These are phyloP conservation scores for Polyporus arcularius DNA, from an alignment of 768 basidiomycete genomes.

Conservation along the genomic window DNA sequence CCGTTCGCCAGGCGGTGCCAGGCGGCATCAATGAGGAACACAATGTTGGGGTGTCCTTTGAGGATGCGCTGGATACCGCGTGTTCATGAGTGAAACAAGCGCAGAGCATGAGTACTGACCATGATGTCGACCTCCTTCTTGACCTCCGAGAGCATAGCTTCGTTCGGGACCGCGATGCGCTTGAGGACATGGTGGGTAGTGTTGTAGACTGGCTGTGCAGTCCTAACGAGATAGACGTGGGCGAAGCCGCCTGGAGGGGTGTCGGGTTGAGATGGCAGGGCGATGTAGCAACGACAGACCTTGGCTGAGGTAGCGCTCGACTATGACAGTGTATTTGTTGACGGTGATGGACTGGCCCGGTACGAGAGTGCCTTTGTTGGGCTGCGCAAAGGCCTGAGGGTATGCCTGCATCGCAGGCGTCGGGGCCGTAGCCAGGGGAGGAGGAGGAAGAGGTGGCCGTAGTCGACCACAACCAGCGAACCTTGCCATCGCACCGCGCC, in stretches of 20 bases:
- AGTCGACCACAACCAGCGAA: slow-evolving; percentile 9
- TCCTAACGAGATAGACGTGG: slow-evolving; percentile 94
- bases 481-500: neutral
- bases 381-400: slow-evolving; percentile 39
- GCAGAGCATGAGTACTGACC: too few species aligned
- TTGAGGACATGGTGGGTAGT: slow-evolving; percentile 97
- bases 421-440: slow-evolving; percentile 1
- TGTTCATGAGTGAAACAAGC: too few species aligned
- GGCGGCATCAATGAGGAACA: slow-evolving; percentile 93
- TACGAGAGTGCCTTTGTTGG: slow-evolving; percentile 67
- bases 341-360: slow-evolving; percentile 89
- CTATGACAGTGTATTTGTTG: slow-evolving; percentile 86
- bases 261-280: slow-evolving; percentile 16
- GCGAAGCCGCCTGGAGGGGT: slow-evolving; percentile 84
- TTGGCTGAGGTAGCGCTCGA: slow-evolving; percentile 95
- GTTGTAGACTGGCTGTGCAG: slow-evolving; percentile 82
- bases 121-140: slow-evolving; percentile 99
- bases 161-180: slow-evolving; percentile 89
- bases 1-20: slow-evolving; percentile 85
- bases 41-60: slow-evolving; percentile 92
- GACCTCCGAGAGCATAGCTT: slow-evolving; percentile 88
- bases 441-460: slow-evolving; percentile 8
- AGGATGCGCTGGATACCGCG: too few species aligned
- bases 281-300: slow-evolving; percentile 47
- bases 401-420: slow-evolving; percentile 48